A percentile compares a stretch with the other conserved stretches of the same genome.
phyloP scores from a whole-genome alignment of 139 green algal genomes.

The Desmodesmus armatus region DNA sequence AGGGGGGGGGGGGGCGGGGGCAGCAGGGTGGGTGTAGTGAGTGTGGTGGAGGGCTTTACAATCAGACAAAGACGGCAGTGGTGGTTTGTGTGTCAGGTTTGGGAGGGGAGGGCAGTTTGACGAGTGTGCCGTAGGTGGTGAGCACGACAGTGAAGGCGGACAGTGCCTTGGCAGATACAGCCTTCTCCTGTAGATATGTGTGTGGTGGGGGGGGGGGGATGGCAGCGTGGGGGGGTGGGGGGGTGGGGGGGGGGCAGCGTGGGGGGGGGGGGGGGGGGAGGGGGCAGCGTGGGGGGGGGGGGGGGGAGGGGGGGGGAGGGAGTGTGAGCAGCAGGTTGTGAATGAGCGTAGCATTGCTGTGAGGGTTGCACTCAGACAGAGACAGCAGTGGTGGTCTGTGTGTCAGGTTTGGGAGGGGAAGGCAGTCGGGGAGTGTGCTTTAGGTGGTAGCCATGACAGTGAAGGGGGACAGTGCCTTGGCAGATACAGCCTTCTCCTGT shows the following conservation, averaged over 20 bases:
- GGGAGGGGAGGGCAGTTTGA: background rate
- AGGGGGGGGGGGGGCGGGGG: too few species aligned
- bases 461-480: slow-evolving; percentile 63
- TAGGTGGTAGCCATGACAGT: slow-evolving; percentile 93
- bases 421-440: slow-evolving; percentile 59
- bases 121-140: slow-evolving; percentile 95
- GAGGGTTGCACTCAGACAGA: background rate
- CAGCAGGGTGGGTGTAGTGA: too few species aligned
- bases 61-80: background rate
- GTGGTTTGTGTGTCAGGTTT: background rate
- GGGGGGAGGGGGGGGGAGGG: too few species aligned
- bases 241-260: too few species aligned
- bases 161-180: slow-evolving; percentile 50
- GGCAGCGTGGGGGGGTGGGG: too few species aligned
- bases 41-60: too few species aligned
- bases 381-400: background rate
- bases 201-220: too few species aligned
- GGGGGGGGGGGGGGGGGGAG: too few species aligned
- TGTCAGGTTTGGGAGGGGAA: background rate
- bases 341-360: too few species aligned
- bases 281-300: too few species aligned
- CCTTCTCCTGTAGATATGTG: slow-evolving; percentile 57
- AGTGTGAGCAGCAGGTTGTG: background rate
- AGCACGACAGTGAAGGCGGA: slow-evolving; percentile 80
- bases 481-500: slow-evolving; percentile 53